Conservation (phyloP, 306 rosid species). For the Purshia tridentata region DNA sequence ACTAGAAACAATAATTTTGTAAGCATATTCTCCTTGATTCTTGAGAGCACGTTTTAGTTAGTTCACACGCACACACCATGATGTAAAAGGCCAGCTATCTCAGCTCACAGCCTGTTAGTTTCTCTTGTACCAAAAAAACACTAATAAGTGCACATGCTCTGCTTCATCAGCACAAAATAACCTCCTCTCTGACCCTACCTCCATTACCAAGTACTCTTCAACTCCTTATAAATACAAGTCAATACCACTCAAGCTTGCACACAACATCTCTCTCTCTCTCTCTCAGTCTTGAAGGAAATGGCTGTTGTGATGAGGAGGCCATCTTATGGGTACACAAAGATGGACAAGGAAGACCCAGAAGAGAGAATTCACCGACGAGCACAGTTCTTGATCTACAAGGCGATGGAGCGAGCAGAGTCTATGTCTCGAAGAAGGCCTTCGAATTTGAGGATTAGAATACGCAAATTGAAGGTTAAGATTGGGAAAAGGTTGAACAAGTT, state of each 20-base stretch:
- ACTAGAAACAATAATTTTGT: too few relatives aligned
- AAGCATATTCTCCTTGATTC: too few relatives aligned
- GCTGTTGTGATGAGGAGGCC: slow-evolving; percentile 28
- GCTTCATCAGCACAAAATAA: slow-evolving; percentile 47
- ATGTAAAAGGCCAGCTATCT: too few relatives aligned
- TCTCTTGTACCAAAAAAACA: too few relatives aligned
- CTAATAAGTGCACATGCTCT: slow-evolving; percentile 60
- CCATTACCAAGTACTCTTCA: slow-evolving; percentile 17
- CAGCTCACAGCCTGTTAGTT: too few relatives aligned
- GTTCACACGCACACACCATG: too few relatives aligned
- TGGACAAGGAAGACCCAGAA: slow-evolving; percentile 79
- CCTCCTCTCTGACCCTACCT: slow-evolving; percentile 6
- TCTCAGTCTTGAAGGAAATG: slow-evolving; percentile 33
- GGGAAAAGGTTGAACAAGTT: slow-evolving; percentile 66
- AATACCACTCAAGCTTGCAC: slow-evolving; percentile 17
- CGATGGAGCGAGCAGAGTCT: slow-evolving; percentile 51
- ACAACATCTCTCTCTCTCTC: slow-evolving; percentile 16
- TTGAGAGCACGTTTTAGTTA: too few relatives aligned
- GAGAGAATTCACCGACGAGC: slow-evolving; percentile 57
- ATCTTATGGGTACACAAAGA: slow-evolving; percentile 43
- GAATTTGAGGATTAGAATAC: slow-evolving; percentile 55
- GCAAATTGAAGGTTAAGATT: slow-evolving; percentile 69
- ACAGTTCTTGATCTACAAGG: slow-evolving; percentile 79
- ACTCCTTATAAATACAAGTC: slow-evolving; percentile 37
- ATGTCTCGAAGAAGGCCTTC: slow-evolving; percentile 34